Evolutionary conservation across 305 asterid genomes (phyloP).

Genomic region (Stenogyne calaminthoides): DNA sequence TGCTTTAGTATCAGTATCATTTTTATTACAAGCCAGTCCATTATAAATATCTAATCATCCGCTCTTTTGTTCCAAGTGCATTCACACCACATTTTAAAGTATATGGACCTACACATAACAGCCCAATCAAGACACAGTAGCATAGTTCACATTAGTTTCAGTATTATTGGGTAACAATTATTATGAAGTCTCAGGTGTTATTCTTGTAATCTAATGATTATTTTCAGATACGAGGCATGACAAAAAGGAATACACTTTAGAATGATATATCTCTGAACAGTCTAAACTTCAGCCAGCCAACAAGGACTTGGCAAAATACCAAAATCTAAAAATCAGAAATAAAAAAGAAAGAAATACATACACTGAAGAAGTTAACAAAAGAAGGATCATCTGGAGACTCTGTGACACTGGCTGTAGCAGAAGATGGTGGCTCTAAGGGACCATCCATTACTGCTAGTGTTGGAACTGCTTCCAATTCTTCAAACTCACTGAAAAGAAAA

Average conservation of each 20-base stretch:
- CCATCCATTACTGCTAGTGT: constrained; percentile 82
- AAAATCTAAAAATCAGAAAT: background rate
- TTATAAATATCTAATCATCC: background rate
- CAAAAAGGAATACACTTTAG: constrained; percentile 3
- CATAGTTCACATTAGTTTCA: background rate
- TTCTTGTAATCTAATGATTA: background rate
- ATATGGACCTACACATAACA: background rate
- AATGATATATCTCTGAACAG: background rate
- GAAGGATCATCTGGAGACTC: constrained; percentile 74
- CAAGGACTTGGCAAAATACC: constrained; percentile 12
- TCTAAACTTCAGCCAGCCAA: constrained; percentile 2
- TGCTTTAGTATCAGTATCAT: background rate
- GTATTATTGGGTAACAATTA: background rate
- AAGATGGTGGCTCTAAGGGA: constrained; percentile 70
- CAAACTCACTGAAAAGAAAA: constrained; percentile 61
- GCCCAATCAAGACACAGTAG: background rate
- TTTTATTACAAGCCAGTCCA: background rate
- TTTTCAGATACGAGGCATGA: constrained; percentile 7
- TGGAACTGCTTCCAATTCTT: constrained; percentile 92
- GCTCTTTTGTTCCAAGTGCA: background rate
- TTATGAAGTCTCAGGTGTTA: background rate
- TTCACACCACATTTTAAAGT: background rate
- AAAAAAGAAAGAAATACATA: constrained; percentile 37
- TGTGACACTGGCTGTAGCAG: constrained; percentile 44
- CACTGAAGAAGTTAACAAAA: constrained; percentile 81